Evolutionary conservation across 2,329 filamentous ascomycete species (phyloP), one percentile per base, ranked within the genome.

Genomic region (Diaporthe sp.): DNA sequence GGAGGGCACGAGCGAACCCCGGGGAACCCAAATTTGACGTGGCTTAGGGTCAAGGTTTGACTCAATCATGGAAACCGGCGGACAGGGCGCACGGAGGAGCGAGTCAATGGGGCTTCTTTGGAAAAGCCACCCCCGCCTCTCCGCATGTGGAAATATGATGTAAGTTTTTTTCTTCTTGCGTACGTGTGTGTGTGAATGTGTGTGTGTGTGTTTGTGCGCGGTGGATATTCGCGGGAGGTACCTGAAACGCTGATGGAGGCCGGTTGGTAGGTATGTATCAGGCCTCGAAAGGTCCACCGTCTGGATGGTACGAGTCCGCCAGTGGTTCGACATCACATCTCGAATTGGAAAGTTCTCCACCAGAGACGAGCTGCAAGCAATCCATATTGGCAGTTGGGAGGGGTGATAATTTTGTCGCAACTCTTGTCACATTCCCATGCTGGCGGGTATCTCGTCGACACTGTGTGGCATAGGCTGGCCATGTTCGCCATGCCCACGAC

Each of bases 11-110:
- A 42, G n/a, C 63, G 63, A 44, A 17, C 31, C 44, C 42, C 22
- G 31, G 31, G 20, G 22, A 37, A 10, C 65, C 47, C n/a, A 53
- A 68, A 20, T 37, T 42, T 15, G 34, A 28, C 34, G 22, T 53
- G 65, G 65, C 47, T 6, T 39, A 34, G 34, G 47, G 47, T 13
- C 47, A 68, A 51, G 31, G 65, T 68, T 53, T 68, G 65, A 53
- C 65, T 53, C 65, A 28, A 53, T 68, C 25, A 53, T 34, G 31
- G n/a, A 5, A 34, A 53, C 10, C 22, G 7, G 65, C 37, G 34
- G 34, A 28, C 31, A 39, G 31, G 65, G 47, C 47, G 65, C 22
- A 12, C 34, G 34, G 31, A 53, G 9, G 15, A 42, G 61, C 37
- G 44, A 53, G 31, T 53, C 65, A 68, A 68, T 31, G 3, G 47